Base-by-base conservation (phyloP, 2,329 filamentous ascomycete species). In the Claviceps sorghi region DNA sequence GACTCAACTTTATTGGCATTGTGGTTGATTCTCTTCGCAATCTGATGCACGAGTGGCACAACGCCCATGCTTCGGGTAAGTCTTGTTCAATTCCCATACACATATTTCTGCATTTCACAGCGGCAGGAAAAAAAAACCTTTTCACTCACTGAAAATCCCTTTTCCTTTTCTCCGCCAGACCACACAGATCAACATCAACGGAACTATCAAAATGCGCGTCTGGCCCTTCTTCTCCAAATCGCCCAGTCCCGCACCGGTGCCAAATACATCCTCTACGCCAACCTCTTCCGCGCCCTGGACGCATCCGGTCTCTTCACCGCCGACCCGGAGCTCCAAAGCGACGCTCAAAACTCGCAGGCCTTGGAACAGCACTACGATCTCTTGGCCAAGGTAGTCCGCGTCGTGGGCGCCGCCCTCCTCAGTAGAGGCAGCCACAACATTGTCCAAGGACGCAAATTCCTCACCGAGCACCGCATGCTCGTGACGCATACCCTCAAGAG, bases 401-500 rank as follows among this genome's bases (percentile, higher is more conserved):
- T 98, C 54, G 78, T 98, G 53, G 84, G 84, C 48, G 84, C 88
- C 4, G 84, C 88, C 1, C 80, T 96, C 15, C 77, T 96, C 48
- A 85, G 83, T 57, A 80, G 88, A 47, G 91, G 91, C 0, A 75
- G 84, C 19, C 85, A 94, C 61, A 95, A 95, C 65, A 79, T 90
- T 42, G 77, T 83, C 42, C 86, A 90, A 63, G 89, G 84, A 1
- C 80, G 86, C 52, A 76, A 76, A 38, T 98, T 98, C 69, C 72
- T 98, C 54, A 77, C 78, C 6, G 85, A 93, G 57, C 88, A 95
- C 65, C 78, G 91, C 56, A 81, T 84, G 65, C 81, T 90, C 53
- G 87, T 97, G 60, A 81, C 93, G 57, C 86, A 89, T 46, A 83
- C 95, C 21, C 86, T 98, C 62, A 98, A 98, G 72, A 78, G 89